Percentiles rank a stretch among this genome's conserved stretches.
Evolutionary conservation across 169 alveolate genomes (phyloP).

Genomic region (Babesia bigemina): DNA sequence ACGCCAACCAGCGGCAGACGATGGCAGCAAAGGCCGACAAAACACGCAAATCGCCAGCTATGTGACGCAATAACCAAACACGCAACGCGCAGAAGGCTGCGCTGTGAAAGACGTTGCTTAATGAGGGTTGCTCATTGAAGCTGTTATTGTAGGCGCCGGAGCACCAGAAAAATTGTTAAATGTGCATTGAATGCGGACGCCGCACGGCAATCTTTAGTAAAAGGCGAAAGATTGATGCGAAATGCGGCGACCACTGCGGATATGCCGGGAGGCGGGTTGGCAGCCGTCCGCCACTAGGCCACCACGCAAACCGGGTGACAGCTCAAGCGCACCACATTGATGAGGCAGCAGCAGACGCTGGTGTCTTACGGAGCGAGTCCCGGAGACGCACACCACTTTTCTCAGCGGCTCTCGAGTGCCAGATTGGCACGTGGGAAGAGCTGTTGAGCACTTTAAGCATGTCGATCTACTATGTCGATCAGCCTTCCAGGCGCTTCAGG

Average conservation of each 20-base stretch:
- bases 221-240: constrained; percentile 96
- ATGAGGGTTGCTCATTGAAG: not conserved
- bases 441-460: not conserved
- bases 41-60: too few species aligned
- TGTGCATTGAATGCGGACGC: constrained; percentile 75
- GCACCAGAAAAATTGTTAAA: constrained; percentile 73
- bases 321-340: constrained; percentile 7
- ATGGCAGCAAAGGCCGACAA: too few species aligned
- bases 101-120: too few species aligned
- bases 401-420: too few species aligned
- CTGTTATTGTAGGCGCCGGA: constrained; percentile 62
- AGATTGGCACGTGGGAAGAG: too few species aligned
- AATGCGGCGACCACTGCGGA: constrained; percentile 74
- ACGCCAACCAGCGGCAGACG: too few species aligned
- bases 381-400: too few species aligned
- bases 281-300: constrained; percentile 1
- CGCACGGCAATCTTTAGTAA: constrained; percentile 98
- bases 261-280: not conserved
- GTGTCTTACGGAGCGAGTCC: too few species aligned
- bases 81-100: too few species aligned
- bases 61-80: too few species aligned
- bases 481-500: constrained; percentile 10
- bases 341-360: too few species aligned
- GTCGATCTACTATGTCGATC: constrained; percentile 20
- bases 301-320: constrained; percentile 51